Conservation (phyloP, 352 stramenopile genomes). For the Phytopythium boreale region DNA sequence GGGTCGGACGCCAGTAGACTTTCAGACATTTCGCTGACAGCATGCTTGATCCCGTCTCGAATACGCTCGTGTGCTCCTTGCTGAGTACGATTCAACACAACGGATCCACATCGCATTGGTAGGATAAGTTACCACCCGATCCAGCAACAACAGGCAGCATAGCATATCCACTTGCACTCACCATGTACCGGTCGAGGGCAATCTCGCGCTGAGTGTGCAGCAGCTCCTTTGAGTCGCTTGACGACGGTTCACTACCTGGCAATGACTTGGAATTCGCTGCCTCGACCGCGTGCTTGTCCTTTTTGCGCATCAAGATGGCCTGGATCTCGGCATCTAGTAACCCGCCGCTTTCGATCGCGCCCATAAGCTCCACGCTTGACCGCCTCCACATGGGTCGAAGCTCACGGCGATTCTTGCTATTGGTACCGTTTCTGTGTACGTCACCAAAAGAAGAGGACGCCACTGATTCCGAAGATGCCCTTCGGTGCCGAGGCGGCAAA, state of each 20-base stretch:
- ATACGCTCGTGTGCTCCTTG: slow-evolving; percentile 62
- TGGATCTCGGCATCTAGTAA: slow-evolving; percentile 37
- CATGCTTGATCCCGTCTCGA: slow-evolving; percentile 45
- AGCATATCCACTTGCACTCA: slow-evolving; percentile 18
- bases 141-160: too few relatives aligned
- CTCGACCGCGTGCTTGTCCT: neutral
- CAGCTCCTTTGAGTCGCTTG: slow-evolving; percentile 24
- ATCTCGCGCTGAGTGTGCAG: slow-evolving; percentile 54
- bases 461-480: slow-evolving; percentile 29
- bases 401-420: neutral
- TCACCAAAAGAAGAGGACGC: slow-evolving; percentile 7
- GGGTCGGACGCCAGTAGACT: slow-evolving; percentile 21
- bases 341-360: slow-evolving; percentile 54
- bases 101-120: neutral
- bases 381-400: slow-evolving; percentile 26
- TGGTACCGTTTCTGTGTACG: neutral
- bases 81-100: slow-evolving; percentile 21
- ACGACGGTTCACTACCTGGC: slow-evolving; percentile 14
- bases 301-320: slow-evolving; percentile 17
- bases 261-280: slow-evolving; percentile 1
- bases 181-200: slow-evolving; percentile 71
- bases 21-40: slow-evolving; percentile 28
- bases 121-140: too few relatives aligned
- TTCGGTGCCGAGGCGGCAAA: slow-evolving; percentile 13
- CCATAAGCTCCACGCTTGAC: slow-evolving; percentile 63